Evolutionary conservation across 2,329 filamentous ascomycete genomes (phyloP).

Genomic region (Trichoderma harzianum): DNA sequence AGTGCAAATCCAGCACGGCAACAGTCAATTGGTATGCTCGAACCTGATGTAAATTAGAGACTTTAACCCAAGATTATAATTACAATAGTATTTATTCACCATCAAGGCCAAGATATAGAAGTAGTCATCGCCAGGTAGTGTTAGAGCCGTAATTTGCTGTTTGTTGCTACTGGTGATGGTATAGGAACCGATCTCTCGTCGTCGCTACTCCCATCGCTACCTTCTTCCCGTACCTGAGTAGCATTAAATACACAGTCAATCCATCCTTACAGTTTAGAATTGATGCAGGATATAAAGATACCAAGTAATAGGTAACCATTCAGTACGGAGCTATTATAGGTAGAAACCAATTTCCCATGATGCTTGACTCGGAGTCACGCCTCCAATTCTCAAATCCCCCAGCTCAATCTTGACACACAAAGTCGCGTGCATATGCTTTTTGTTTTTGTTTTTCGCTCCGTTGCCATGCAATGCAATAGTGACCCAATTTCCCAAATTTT

Average conservation of each 20-base stretch:
- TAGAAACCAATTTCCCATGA: background rate
- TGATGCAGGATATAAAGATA: background rate
- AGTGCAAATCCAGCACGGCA: too few relatives aligned
- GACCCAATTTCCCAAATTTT: background rate
- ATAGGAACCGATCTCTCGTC: background rate
- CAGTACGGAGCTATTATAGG: background rate
- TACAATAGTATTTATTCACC: too few relatives aligned
- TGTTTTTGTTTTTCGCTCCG: background rate
- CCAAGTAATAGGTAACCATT: background rate
- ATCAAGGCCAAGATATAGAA: too few relatives aligned
- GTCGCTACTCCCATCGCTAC: accelerated
- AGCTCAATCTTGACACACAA: background rate
- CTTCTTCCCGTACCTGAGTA: background rate
- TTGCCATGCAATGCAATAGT: background rate
- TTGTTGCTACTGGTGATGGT: too few relatives aligned
- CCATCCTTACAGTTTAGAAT: background rate
- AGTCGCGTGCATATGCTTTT: background rate
- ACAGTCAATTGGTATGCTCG: too few relatives aligned
- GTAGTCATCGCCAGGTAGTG: too few relatives aligned
- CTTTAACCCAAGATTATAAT: too few relatives aligned
- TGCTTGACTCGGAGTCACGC: background rate
- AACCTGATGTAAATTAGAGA: too few relatives aligned
- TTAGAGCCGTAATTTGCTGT: background rate
- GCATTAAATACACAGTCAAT: background rate
- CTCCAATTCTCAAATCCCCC: background rate